Evolutionary conservation across 805 yeast genomes (phyloP).

Genomic region (Yamadazyma phyllophila): DNA sequence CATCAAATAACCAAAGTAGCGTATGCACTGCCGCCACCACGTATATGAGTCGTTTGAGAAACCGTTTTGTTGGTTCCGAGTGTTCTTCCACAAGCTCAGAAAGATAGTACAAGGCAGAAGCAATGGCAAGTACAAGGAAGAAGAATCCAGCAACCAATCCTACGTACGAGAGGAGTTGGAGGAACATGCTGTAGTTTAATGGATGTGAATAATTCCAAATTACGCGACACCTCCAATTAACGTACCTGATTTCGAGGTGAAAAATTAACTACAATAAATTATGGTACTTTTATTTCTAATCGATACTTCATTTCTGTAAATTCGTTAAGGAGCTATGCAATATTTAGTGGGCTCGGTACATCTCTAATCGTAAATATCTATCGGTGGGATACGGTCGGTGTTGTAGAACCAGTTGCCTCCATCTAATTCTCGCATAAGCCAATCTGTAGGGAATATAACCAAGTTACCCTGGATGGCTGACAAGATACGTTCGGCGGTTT

Average conservation of each 20-base stretch:
- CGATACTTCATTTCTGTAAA: too few species aligned
- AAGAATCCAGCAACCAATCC: slow-evolving; percentile 40
- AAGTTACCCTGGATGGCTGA: slow-evolving; percentile 78
- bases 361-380: slow-evolving; percentile 78
- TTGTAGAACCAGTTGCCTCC: slow-evolving; percentile 94
- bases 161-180: slow-evolving; percentile 36
- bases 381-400: slow-evolving; percentile 90
- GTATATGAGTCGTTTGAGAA: slow-evolving; percentile 63
- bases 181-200: slow-evolving; percentile 27
- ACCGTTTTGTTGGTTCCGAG: slow-evolving; percentile 75
- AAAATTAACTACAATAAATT: too few species aligned
- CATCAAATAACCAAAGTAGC: slow-evolving; percentile 67
- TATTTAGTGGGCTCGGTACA: too few species aligned
- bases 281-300: too few species aligned
- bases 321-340: too few species aligned
- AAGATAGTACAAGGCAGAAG: slow-evolving; percentile 87
- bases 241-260: too few species aligned
- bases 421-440: slow-evolving; percentile 85
- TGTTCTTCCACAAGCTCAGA: slow-evolving; percentile 94
- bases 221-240: too few species aligned
- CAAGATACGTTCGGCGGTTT: slow-evolving; percentile 72
- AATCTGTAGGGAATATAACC: slow-evolving; percentile 88
- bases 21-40: slow-evolving; percentile 53
- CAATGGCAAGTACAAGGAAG: slow-evolving; percentile 54
- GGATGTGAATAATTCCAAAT: background rate